Conservation (phyloP, 2,329 filamentous ascomycete species). For the Alternaria sp. region DNA sequence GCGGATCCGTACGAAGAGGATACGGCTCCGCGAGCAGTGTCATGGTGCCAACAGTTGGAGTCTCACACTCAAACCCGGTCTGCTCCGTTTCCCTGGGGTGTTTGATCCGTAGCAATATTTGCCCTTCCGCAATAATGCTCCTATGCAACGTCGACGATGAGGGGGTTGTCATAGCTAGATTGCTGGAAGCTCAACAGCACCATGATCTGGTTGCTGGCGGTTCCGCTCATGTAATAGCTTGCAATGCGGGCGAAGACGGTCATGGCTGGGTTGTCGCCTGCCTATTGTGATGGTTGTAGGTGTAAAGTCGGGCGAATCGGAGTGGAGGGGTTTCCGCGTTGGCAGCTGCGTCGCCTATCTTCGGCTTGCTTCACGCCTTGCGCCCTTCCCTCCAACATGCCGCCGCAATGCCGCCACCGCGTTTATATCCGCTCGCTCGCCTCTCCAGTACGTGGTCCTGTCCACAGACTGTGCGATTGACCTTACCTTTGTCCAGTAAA, state of each 20-base stretch:
- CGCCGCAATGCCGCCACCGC: constrained; percentile 37
- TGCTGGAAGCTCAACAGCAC: neutral
- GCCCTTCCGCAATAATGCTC: neutral
- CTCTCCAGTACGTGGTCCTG: constrained; percentile 42
- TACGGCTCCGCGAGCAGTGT: neutral
- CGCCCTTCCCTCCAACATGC: constrained; percentile 5
- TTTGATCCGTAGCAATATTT: neutral
- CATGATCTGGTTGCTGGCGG: neutral
- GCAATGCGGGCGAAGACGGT: neutral
- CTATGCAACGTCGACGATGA: neutral
- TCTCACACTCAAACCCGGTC: neutral
- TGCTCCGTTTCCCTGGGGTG: neutral
- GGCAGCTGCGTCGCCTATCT: constrained; percentile 16
- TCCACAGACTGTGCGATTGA: constrained; percentile 36
- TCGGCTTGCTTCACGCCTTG: constrained; percentile 24
- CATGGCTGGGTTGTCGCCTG: neutral
- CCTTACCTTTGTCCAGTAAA: constrained; percentile 38
- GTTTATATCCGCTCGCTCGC: constrained; percentile 24
- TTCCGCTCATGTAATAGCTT: neutral
- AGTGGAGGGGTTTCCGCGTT: constrained; percentile 6
- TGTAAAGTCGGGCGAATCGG: constrained; percentile 12
- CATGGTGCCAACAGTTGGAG: neutral
- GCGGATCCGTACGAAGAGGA: neutral
- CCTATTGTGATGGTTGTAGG: constrained; percentile 1
- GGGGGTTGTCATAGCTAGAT: neutral